Evolutionary conservation across 2,329 filamentous ascomycete species (phyloP).

Genomic region (Xylariaceae sp.): DNA sequence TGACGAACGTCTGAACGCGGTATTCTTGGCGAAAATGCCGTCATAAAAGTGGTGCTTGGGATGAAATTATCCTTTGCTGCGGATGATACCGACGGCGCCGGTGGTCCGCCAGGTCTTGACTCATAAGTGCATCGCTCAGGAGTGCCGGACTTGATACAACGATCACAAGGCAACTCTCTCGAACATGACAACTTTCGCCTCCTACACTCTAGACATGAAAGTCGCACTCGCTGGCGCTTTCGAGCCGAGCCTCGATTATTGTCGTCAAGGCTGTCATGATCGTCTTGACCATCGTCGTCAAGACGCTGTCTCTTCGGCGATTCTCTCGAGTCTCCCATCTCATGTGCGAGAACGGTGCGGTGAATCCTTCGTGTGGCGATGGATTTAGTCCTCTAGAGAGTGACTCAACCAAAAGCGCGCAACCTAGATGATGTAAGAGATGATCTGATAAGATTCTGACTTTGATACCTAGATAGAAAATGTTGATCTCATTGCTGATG

Average conservation of each 20-base stretch:
- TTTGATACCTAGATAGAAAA: background rate
- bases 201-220: slow-evolving; percentile 56
- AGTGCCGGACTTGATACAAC: slow-evolving; percentile 57
- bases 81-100: slow-evolving; percentile 22
- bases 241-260: slow-evolving; percentile 37
- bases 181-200: slow-evolving; percentile 58
- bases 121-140: slow-evolving; percentile 56
- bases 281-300: slow-evolving; percentile 18
- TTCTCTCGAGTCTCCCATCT: slow-evolving; percentile 12
- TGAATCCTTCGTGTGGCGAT: background rate
- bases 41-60: slow-evolving; percentile 28
- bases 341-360: background rate
- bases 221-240: slow-evolving; percentile 54
- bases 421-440: slow-evolving; percentile 5
- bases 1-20: slow-evolving; percentile 23
- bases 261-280: slow-evolving; percentile 28
- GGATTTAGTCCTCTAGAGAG: background rate
- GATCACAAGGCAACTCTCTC: slow-evolving; percentile 55
- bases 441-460: slow-evolving; percentile 16
- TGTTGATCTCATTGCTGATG: background rate
- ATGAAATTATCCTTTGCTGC: slow-evolving; percentile 41
- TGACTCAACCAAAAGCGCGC: background rate
- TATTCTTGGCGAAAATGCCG: too few relatives aligned
- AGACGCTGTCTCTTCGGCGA: slow-evolving; percentile 10
- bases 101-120: slow-evolving; percentile 36